These are phyloP conservation scores for Cyberlindnera maclurae DNA, from an alignment of 805 yeast genomes.

Conservation along the genomic window DNA sequence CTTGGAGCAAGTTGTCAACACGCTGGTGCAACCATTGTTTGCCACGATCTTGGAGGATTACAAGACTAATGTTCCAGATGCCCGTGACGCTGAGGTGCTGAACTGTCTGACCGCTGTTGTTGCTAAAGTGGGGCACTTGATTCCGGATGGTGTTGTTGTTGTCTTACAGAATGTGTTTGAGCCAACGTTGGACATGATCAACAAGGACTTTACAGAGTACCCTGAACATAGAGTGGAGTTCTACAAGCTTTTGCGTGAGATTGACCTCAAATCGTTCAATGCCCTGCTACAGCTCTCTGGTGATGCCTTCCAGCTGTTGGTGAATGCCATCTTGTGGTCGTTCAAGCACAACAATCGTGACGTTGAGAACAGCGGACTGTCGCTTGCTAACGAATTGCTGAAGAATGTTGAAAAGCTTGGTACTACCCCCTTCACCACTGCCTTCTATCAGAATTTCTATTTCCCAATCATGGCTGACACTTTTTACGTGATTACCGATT, in stretches of 20 bases:
- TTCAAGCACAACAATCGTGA: conserved; percentile 96
- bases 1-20: conserved; percentile 70
- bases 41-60: conserved; percentile 86
- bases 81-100: conserved; percentile 95
- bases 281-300: conserved; percentile 87
- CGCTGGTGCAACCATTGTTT: conserved; percentile 75
- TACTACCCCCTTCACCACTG: conserved; percentile 62
- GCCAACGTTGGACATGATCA: conserved; percentile 92
- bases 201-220: conserved; percentile 89
- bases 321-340: conserved; percentile 96
- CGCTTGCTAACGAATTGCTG: conserved; percentile 74
- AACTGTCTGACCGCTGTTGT: conserved; percentile 92
- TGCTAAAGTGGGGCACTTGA: conserved; percentile 75
- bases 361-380: conserved; percentile 87
- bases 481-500: conserved; percentile 87
- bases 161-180: conserved; percentile 89
- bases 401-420: conserved; percentile 79
- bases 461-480: conserved; percentile 88
- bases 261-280: conserved; percentile 75
- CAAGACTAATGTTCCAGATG: conserved; percentile 83
- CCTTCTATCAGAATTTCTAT: conserved; percentile 82
- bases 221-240: conserved; percentile 98
- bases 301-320: conserved; percentile 81
- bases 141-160: conserved; percentile 82
- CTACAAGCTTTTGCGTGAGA: conserved; percentile 81